phyloP scores from a whole-genome alignment of 2,329 filamentous ascomycete species.

The Xylariaceae sp. region DNA sequence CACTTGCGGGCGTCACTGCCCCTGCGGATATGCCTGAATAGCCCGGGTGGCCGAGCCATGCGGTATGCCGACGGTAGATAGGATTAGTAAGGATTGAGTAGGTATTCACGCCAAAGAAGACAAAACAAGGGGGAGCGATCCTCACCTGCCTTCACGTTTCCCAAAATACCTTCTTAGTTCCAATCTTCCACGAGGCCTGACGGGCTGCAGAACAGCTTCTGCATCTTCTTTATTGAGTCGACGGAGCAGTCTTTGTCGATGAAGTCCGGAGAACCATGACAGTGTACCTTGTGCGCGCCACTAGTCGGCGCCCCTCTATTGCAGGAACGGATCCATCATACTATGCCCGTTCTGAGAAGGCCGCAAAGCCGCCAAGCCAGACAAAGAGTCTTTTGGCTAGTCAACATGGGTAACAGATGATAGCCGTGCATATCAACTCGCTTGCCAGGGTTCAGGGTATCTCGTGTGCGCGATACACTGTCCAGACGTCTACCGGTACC shows the following conservation, averaged over 20 bases:
- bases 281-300: neutral
- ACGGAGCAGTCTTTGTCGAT: neutral
- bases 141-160: neutral
- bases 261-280: neutral
- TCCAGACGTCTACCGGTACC: neutral
- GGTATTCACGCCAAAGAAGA: neutral
- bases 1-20: too few species aligned
- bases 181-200: constrained; percentile 5
- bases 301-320: neutral
- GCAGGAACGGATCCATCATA: constrained; percentile 7
- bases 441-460: constrained; percentile 21
- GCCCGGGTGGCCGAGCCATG: too few species aligned
- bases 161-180: neutral
- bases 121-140: constrained; percentile 18
- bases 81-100: too few species aligned
- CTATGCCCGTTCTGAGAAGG: constrained; percentile 18
- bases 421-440: constrained; percentile 29
- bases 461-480: neutral
- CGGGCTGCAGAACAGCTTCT: neutral
- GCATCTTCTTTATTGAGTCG: neutral
- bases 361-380: constrained; percentile 26
- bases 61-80: too few species aligned
- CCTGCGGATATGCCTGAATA: too few species aligned
- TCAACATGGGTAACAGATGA: neutral
- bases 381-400: constrained; percentile 17